Evolutionary conservation across 345 rosid genomes (phyloP).

Genomic region (Gossypium raimondii): DNA sequence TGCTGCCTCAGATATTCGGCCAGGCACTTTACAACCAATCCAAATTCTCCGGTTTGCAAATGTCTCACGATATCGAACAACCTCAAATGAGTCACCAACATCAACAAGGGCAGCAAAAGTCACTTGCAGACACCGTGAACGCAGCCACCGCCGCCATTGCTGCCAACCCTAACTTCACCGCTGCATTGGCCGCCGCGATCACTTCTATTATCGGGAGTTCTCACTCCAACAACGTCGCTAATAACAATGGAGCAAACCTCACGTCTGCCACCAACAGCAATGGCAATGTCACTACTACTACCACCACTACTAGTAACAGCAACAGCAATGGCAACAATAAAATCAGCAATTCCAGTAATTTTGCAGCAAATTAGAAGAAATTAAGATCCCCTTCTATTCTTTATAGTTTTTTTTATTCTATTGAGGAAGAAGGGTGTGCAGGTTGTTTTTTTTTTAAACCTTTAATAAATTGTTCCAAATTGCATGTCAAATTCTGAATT

Average conservation of each 20-base stretch:
- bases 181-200: constrained; percentile 66
- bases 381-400: not conserved
- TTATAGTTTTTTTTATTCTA: not conserved
- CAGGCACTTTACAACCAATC: constrained; percentile 62
- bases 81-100: not conserved
- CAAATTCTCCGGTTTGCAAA: constrained; percentile 60
- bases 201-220: constrained; percentile 48
- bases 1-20: constrained; percentile 61
- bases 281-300: constrained; percentile 13
- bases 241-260: constrained; percentile 11
- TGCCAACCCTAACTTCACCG: constrained; percentile 64
- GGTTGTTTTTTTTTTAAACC: not conserved
- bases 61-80: constrained; percentile 48
- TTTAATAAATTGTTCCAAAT: not conserved
- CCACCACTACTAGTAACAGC: constrained; percentile 15
- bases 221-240: constrained; percentile 20
- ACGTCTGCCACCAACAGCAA: constrained; percentile 24
- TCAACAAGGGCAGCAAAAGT: constrained; percentile 25
- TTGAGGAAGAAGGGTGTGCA: not conserved
- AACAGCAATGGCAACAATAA: constrained; percentile 28
- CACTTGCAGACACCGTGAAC: constrained; percentile 36
- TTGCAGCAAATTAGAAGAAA: constrained; percentile 28
- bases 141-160: constrained; percentile 52
- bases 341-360: constrained; percentile 26
- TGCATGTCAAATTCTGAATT: not conserved